A percentile compares a stretch with the other conserved stretches of the same genome.
Evolutionary conservation across 2,329 filamentous ascomycete species (phyloP).

Genomic region (Ophiostoma tasmaniense): DNA sequence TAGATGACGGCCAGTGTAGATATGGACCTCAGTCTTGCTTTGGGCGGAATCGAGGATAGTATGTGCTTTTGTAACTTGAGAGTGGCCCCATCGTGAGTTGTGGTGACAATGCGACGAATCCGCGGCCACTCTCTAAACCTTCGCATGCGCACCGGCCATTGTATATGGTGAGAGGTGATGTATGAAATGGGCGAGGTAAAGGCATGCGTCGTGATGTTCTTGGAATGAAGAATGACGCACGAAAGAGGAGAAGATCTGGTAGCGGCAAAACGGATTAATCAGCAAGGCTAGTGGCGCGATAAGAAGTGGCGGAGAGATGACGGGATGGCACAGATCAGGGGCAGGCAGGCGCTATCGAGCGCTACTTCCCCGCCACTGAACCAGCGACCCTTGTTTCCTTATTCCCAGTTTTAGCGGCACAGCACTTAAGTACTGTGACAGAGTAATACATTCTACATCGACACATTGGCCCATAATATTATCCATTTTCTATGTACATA

Average conservation of each 20-base stretch:
- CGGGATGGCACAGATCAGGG: background rate
- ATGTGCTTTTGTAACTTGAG: conserved; percentile 27
- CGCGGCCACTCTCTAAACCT: conserved; percentile 47
- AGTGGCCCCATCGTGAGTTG: conserved; percentile 49
- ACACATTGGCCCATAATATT: background rate
- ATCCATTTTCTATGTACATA: background rate
- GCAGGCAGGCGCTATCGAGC: background rate
- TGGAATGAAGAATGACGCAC: background rate
- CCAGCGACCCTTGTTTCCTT: background rate
- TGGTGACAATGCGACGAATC: conserved; percentile 29
- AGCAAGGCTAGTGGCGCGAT: background rate
- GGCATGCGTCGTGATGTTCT: background rate
- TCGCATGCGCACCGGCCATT: conserved; percentile 39
- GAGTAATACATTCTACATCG: background rate
- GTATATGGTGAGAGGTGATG: conserved; percentile 19
- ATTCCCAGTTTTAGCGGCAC: background rate
- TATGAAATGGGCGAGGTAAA: background rate
- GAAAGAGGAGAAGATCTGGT: background rate
- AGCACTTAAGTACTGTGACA: background rate
- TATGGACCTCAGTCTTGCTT: too few relatives aligned
- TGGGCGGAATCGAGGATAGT: background rate
- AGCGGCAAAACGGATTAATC: background rate
- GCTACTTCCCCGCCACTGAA: background rate
- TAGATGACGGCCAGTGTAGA: too few relatives aligned
- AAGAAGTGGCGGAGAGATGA: background rate